Conservation (phyloP, 202 grass and related monocot genomes). For the Setaria italica region DNA sequence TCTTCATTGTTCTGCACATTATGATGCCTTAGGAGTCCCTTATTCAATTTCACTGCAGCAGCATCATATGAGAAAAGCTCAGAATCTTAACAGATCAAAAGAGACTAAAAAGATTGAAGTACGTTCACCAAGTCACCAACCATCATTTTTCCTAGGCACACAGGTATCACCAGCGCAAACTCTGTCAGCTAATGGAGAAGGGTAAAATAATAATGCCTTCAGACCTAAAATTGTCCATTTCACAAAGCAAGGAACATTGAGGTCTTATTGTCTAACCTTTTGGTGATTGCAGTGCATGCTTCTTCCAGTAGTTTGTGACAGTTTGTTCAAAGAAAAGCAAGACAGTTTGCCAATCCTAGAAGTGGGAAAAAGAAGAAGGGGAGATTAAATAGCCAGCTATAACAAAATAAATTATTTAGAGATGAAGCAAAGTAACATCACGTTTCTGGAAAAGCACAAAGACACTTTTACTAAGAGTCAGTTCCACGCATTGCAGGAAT, state of each 20-base stretch:
- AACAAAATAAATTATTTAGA: slow-evolving; percentile 17
- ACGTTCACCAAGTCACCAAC: slow-evolving; percentile 52
- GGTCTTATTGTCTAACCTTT: slow-evolving; percentile 59
- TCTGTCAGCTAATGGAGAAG: slow-evolving; percentile 53
- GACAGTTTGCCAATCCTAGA: slow-evolving; percentile 78
- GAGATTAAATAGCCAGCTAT: slow-evolving; percentile 32
- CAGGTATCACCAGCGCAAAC: slow-evolving; percentile 39
- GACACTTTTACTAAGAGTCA: slow-evolving; percentile 5
- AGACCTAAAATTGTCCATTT: slow-evolving; percentile 42
- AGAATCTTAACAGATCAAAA: slow-evolving; percentile 47
- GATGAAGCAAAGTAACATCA: slow-evolving; percentile 8
- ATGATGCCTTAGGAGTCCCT: slow-evolving; percentile 44
- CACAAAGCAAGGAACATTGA: slow-evolving; percentile 39
- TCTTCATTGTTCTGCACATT: slow-evolving; percentile 60
- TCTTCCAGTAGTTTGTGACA: slow-evolving; percentile 76
- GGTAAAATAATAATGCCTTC: slow-evolving; percentile 41
- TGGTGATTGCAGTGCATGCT: slow-evolving; percentile 39
- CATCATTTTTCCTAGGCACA: slow-evolving; percentile 51
- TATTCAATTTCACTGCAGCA: slow-evolving; percentile 50
- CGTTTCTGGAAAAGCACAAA: slow-evolving; percentile 35
- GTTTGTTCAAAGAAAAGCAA: slow-evolving; percentile 88
- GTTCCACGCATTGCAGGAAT: neutral
- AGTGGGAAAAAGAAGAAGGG: slow-evolving; percentile 27
- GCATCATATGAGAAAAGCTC: slow-evolving; percentile 38
- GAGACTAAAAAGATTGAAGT: slow-evolving; percentile 27